These are phyloP conservation scores for Euphorbia corollata DNA, from an alignment of 441 rosid species.

Conservation along the genomic window DNA sequence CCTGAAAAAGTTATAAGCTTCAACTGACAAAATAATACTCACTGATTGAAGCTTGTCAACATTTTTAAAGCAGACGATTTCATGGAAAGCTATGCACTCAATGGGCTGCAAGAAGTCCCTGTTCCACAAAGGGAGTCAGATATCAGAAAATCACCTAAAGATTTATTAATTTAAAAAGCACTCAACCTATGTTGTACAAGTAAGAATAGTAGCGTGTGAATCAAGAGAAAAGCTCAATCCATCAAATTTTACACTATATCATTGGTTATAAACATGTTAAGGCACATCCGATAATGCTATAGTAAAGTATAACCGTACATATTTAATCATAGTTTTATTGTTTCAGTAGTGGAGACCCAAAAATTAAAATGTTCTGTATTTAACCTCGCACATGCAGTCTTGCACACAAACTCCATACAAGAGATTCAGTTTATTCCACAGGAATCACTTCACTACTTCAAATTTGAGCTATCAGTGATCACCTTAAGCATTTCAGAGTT, in stretches of 20 bases:
- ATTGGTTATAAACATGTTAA: not conserved
- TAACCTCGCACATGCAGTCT: not conserved
- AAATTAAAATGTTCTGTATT: not conserved
- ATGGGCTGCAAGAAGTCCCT: slow-evolving; percentile 73
- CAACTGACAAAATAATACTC: slow-evolving; percentile 24
- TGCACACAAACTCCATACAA: no score
- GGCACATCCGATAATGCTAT: not conserved
- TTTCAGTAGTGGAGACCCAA: not conserved
- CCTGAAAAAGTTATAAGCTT: slow-evolving; percentile 8
- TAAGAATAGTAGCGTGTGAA: not conserved
- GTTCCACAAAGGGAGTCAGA: slow-evolving; percentile 26
- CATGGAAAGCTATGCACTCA: slow-evolving; percentile 66
- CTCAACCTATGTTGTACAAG: not conserved
- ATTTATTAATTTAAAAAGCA: not conserved
- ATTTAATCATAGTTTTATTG: not conserved
- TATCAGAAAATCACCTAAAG: slow-evolving; percentile 9
- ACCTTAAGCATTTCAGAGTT: not conserved
- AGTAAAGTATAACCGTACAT: not conserved
- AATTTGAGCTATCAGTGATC: not conserved
- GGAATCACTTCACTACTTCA: not conserved
- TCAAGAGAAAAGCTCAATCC: not conserved
- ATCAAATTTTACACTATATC: not conserved
- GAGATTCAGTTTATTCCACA: not conserved
- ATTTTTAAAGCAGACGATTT: slow-evolving; percentile 69
- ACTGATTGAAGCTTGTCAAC: slow-evolving; percentile 67